Percentiles rank a stretch among this genome's conserved stretches.
These are phyloP conservation scores for Hypoxylon lenormandii DNA, from an alignment of 495 filamentous ascomycete genomes.

Conservation along the genomic window DNA sequence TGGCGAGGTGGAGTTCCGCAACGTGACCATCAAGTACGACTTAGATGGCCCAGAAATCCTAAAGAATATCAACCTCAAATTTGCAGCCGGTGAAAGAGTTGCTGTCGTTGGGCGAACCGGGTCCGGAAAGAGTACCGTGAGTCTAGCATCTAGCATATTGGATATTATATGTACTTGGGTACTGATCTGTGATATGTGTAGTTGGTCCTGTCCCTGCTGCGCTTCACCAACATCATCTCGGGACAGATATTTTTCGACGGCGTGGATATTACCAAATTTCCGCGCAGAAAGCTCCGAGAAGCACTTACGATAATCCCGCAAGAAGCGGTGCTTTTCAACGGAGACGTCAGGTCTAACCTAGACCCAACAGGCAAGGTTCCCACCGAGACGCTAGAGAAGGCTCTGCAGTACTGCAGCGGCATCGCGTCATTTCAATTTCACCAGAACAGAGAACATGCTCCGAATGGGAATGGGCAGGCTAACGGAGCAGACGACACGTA, in stretches of 20 bases:
- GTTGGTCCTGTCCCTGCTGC: conserved; percentile 66
- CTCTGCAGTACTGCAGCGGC: conserved; percentile 58
- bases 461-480: conserved; percentile 42
- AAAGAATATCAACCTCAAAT: conserved; percentile 63
- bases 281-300: conserved; percentile 63
- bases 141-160: conserved; percentile 13
- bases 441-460: conserved; percentile 40
- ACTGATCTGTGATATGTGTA: conserved; percentile 37
- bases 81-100: conserved; percentile 65
- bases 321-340: conserved; percentile 68
- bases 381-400: conserved; percentile 55
- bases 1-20: conserved; percentile 63
- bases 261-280: conserved; percentile 62
- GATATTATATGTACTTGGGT: not conserved
- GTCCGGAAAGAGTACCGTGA: conserved; percentile 69
- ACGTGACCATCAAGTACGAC: conserved; percentile 64
- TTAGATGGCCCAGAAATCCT: conserved; percentile 62
- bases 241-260: conserved; percentile 67
- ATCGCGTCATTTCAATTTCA: conserved; percentile 62
- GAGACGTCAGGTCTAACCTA: conserved; percentile 62
- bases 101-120: conserved; percentile 70
- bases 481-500: conserved; percentile 43
- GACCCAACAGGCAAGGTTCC: conserved; percentile 62
- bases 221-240: conserved; percentile 63
- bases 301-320: conserved; percentile 69